A percentile compares a stretch with the other conserved stretches of the same genome.
phyloP scores from a whole-genome alignment of 2,329 filamentous ascomycete genomes.

The Aspergillus tubingensis region DNA sequence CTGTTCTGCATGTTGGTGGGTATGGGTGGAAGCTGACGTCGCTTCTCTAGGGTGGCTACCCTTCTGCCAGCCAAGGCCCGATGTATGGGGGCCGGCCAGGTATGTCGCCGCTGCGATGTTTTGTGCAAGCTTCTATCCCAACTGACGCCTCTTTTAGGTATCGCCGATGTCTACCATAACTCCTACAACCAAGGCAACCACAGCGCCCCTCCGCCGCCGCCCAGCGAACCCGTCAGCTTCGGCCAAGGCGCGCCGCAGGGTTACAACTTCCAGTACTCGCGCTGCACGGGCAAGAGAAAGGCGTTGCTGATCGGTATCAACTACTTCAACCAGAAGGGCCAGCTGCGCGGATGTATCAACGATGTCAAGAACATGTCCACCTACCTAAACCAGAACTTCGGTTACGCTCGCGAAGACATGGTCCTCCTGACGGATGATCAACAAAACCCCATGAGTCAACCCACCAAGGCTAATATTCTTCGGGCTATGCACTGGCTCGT shows the following conservation, averaged over 20 bases:
- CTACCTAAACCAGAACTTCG: constrained; percentile 85
- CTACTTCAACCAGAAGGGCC: constrained; percentile 89
- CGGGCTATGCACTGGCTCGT: constrained; percentile 98
- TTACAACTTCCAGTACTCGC: constrained; percentile 88
- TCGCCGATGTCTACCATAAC: constrained; percentile 46
- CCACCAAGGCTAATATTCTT: constrained; percentile 91
- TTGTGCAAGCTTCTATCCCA: neutral
- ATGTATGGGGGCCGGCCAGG: constrained; percentile 42
- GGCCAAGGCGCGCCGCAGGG: constrained; percentile 76
- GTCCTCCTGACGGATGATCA: constrained; percentile 95
- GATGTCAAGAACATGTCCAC: constrained; percentile 96
- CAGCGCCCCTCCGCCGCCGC: constrained; percentile 65
- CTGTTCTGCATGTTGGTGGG: neutral
- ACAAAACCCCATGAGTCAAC: constrained; percentile 95
- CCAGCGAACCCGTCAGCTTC: constrained; percentile 68
- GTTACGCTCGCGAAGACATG: constrained; percentile 95
- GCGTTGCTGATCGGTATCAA: constrained; percentile 93
- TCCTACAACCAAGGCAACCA: constrained; percentile 57
- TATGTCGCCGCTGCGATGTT: constrained; percentile 22
- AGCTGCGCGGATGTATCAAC: constrained; percentile 92
- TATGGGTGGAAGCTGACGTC: constrained; percentile 17
- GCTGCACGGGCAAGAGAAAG: constrained; percentile 84
- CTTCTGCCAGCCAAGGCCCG: constrained; percentile 24
- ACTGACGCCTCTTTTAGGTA: constrained; percentile 1
- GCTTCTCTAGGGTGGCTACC: constrained; percentile 3